Conservation (phyloP, 805 yeast genomes). For the Saccharomycopsis olivae region DNA sequence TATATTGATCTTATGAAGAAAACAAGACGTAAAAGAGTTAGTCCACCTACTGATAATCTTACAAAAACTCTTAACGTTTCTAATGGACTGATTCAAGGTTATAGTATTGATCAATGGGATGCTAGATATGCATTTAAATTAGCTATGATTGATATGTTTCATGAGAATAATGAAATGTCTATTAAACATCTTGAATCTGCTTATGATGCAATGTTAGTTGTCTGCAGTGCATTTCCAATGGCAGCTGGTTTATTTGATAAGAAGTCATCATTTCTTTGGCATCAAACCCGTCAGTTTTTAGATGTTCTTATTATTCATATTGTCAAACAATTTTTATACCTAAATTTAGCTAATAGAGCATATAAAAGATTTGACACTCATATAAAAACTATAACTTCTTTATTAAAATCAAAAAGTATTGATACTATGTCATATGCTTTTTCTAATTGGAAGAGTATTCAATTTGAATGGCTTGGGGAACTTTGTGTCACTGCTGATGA, state of each 20-base stretch:
- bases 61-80: conserved; percentile 19
- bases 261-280: conserved; percentile 28
- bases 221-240: conserved; percentile 25
- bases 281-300: conserved; percentile 36
- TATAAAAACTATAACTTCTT: conserved; percentile 36
- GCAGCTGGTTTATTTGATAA: conserved; percentile 1
- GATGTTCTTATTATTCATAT: conserved; percentile 58
- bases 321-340: conserved; percentile 45
- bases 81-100: conserved; percentile 5
- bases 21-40: conserved; percentile 28
- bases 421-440: conserved; percentile 23
- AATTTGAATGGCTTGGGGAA: conserved; percentile 56
- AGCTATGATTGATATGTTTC: conserved; percentile 40
- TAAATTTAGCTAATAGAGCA: conserved; percentile 49
- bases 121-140: conserved; percentile 42
- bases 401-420: conserved; percentile 25
- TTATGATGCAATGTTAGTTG: conserved; percentile 38
- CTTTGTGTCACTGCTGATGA: conserved; percentile 40
- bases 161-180: conserved; percentile 37
- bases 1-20: conserved; percentile 32
- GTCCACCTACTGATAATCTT: conserved; percentile 5
- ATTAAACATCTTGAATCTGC: conserved; percentile 41
- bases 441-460: conserved; percentile 49
- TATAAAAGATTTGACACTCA: conserved; percentile 58
- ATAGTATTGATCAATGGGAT: conserved; percentile 31